A percentile compares a stretch with the other conserved stretches of the same genome.
Conservation (phyloP, 768 basidiomycete genomes). For the Lentinula sp. region DNA sequence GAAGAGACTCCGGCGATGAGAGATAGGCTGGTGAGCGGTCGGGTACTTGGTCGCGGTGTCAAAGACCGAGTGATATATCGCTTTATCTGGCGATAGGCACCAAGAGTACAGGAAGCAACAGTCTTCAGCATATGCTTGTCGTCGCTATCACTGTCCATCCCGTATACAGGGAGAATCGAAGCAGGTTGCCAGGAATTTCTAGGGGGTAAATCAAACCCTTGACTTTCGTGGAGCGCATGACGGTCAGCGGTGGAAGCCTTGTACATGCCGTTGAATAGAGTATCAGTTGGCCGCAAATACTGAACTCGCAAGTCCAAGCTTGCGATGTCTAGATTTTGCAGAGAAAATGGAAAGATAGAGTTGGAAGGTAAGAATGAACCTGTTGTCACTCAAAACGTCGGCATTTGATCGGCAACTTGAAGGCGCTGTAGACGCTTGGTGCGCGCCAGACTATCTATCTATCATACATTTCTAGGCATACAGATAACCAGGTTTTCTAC, state of each 20-base stretch:
- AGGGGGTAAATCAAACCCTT: slow-evolving; percentile 20
- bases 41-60: slow-evolving; percentile 8
- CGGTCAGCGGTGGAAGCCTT: slow-evolving; percentile 13
- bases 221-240: slow-evolving; percentile 13
- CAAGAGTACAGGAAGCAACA: background rate
- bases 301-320: background rate
- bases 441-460: too few species aligned
- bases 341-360: background rate
- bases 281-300: slow-evolving; percentile 15
- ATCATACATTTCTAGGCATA: too few species aligned
- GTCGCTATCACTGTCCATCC: slow-evolving; percentile 6
- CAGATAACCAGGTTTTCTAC: too few species aligned
- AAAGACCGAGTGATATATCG: slow-evolving; percentile 10
- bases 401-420: too few species aligned
- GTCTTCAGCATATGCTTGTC: background rate
- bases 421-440: too few species aligned
- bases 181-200: slow-evolving; percentile 17
- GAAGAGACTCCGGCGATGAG: slow-evolving; percentile 25
- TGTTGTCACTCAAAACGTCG: background rate
- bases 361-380: background rate
- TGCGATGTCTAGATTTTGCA: background rate
- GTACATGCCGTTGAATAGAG: slow-evolving; percentile 21
- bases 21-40: slow-evolving; percentile 10
- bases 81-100: background rate
- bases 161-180: slow-evolving; percentile 11